These are phyloP conservation scores for Serendipita sp. DNA, from an alignment of 768 basidiomycete genomes.

Conservation along the genomic window DNA sequence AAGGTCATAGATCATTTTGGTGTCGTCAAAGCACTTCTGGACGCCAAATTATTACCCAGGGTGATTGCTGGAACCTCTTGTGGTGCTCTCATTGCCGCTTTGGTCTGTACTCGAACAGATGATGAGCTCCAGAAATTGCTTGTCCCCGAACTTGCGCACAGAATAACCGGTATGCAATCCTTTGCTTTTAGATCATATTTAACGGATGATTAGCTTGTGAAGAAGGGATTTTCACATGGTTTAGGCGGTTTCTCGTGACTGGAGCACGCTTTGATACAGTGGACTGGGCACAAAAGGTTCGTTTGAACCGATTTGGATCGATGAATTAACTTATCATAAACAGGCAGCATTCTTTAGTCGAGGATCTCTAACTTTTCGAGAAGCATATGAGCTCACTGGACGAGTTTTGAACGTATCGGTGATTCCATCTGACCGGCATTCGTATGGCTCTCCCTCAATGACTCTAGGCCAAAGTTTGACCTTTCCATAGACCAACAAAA, in stretches of 20 bases:
- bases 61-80: conserved; percentile 93
- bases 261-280: conserved; percentile 93
- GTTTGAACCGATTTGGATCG: conserved; percentile 4
- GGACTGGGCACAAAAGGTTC: conserved; percentile 77
- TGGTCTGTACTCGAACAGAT: conserved; percentile 78
- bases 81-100: conserved; percentile 61
- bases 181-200: conserved; percentile 5
- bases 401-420: conserved; percentile 89
- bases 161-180: conserved; percentile 24
- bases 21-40: conserved; percentile 81
- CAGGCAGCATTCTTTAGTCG: conserved; percentile 80
- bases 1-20: conserved; percentile 59
- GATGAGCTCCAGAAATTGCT: conserved; percentile 66
- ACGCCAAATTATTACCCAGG: conserved; percentile 69
- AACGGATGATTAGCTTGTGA: conserved; percentile 8
- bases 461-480: background rate
- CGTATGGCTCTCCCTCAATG: conserved; percentile 29
- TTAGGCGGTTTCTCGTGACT: conserved; percentile 51
- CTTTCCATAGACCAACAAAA: conserved; percentile 64
- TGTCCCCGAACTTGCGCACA: conserved; percentile 69
- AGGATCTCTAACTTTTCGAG: conserved; percentile 88
- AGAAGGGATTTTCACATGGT: conserved; percentile 16
- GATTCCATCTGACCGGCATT: conserved; percentile 78
- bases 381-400: conserved; percentile 86
- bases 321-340: background rate